A percentile compares a stretch with the other conserved stretches of the same genome.
These are phyloP conservation scores for Brettanomyces bruxellensis DNA, from an alignment of 805 yeast genomes.

Conservation along the genomic window DNA sequence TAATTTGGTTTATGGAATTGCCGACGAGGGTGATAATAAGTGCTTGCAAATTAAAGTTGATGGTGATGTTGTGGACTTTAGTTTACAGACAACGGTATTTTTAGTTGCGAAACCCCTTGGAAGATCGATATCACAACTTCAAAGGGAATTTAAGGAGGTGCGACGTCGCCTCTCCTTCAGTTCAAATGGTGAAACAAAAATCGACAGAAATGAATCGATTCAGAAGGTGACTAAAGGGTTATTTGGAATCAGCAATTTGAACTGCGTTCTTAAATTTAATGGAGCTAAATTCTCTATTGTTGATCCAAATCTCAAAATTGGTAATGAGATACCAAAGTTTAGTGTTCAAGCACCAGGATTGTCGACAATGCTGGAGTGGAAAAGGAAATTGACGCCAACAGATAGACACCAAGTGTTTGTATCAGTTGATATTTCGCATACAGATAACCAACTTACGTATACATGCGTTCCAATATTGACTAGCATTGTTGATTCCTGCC, in stretches of 20 bases:
- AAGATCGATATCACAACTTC: conserved; percentile 32
- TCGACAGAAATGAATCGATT: too few species aligned
- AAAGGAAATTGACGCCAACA: conserved; percentile 24
- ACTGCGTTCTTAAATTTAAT: conserved; percentile 48
- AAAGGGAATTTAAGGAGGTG: conserved; percentile 16
- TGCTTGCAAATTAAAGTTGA: conserved; percentile 38
- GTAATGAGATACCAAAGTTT: conserved; percentile 39
- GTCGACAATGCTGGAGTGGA: conserved; percentile 45
- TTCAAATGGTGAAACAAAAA: neutral
- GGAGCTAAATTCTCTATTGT: conserved; percentile 57
- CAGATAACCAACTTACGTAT: conserved; percentile 63
- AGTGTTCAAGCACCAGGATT: conserved; percentile 72
- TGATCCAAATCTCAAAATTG: conserved; percentile 33
- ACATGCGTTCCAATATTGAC: conserved; percentile 70
- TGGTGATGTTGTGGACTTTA: conserved; percentile 66
- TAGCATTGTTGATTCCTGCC: conserved; percentile 46
- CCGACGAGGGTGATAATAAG: conserved; percentile 12
- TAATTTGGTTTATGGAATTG: conserved; percentile 42
- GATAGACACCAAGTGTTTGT: conserved; percentile 38
- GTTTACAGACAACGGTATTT: conserved; percentile 48
- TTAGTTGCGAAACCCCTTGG: conserved; percentile 43
- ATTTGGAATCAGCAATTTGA: conserved; percentile 27
- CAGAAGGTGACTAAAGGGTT: neutral
- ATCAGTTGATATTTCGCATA: conserved; percentile 55
- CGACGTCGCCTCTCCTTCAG: neutral